Conservation (phyloP, 2,329 filamentous ascomycete species). For the Aulographum hederae region DNA sequence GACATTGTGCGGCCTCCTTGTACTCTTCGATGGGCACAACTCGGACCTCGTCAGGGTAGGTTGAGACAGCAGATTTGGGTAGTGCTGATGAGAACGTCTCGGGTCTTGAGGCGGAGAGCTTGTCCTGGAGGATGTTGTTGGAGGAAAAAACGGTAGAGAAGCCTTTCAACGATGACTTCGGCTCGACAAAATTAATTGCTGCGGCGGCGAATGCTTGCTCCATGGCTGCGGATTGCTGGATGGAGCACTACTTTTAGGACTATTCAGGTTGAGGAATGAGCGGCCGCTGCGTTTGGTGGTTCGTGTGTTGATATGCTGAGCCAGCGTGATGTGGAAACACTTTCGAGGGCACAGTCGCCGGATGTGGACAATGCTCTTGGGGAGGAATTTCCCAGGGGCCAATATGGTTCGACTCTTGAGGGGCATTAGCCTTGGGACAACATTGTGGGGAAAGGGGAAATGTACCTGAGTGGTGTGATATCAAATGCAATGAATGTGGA, state of each 20-base stretch:
- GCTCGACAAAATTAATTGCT: slow-evolving; percentile 12
- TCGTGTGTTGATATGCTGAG: slow-evolving; percentile 16
- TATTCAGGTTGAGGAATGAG: slow-evolving; percentile 25
- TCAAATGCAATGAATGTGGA: neutral
- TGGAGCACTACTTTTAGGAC: slow-evolving; percentile 17
- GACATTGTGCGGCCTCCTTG: slow-evolving; percentile 49
- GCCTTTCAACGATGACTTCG: slow-evolving; percentile 20
- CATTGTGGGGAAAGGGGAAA: neutral
- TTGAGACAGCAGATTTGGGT: slow-evolving; percentile 10
- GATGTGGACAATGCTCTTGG: neutral
- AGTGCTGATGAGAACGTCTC: slow-evolving; percentile 2
- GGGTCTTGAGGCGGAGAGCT: neutral
- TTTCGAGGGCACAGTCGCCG: slow-evolving; percentile 10
- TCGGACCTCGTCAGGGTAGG: slow-evolving; percentile 35
- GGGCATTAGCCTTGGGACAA: too few species aligned
- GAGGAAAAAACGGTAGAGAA: slow-evolving; percentile 1
- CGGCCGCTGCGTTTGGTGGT: slow-evolving; percentile 27
- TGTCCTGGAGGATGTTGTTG: neutral
- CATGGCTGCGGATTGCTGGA: slow-evolving; percentile 25
- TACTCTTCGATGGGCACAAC: slow-evolving; percentile 47
- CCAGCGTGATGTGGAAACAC: slow-evolving; percentile 20
- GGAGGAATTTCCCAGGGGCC: neutral
- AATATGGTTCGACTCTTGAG: neutral
- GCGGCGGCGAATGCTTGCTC: slow-evolving; percentile 18
- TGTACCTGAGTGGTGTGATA: neutral